Percentiles rank a stretch among this genome's conserved stretches.
These are phyloP conservation scores for Tillandsia leiboldiana DNA, from an alignment of 176 grass and related monocot genomes.

Conservation along the genomic window DNA sequence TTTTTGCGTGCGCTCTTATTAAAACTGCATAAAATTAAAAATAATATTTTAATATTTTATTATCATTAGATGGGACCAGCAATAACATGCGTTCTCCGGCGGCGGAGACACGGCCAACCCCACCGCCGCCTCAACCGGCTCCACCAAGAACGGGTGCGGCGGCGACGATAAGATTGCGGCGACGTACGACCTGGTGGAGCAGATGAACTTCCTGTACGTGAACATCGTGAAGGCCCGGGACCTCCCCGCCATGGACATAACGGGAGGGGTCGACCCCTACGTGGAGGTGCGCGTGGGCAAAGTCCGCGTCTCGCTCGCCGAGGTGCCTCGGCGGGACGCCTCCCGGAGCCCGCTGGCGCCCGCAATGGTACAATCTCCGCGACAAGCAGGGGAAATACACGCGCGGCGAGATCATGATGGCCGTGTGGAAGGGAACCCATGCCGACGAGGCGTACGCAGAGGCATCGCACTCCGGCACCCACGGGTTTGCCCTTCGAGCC, in stretches of 20 bases:
- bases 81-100: no score
- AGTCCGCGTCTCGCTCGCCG: background rate
- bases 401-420: slow-evolving; percentile 15
- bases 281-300: slow-evolving; percentile 9
- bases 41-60: no score
- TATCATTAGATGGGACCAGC: no score
- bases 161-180: slow-evolving; percentile 5
- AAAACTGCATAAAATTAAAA: no score
- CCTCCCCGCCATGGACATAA: slow-evolving; percentile 5
- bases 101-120: slow-evolving; percentile 5
- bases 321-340: slow-evolving; percentile 6
- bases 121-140: background rate
- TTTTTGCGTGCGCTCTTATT: no score
- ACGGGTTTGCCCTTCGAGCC: background rate
- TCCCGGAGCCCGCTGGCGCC: slow-evolving; percentile 12
- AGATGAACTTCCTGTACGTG: slow-evolving; percentile 23
- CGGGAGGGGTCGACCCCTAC: slow-evolving; percentile 20
- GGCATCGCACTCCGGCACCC: slow-evolving; percentile 11
- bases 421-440: slow-evolving; percentile 16
- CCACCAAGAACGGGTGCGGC: background rate
- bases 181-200: slow-evolving; percentile 26
- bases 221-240: slow-evolving; percentile 11
- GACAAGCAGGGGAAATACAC: background rate
- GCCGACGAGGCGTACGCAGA: slow-evolving; percentile 14
- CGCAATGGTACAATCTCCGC: slow-evolving; percentile 15